Conservation (phyloP, 352 stramenopile species). For the Pythium brassicae region DNA sequence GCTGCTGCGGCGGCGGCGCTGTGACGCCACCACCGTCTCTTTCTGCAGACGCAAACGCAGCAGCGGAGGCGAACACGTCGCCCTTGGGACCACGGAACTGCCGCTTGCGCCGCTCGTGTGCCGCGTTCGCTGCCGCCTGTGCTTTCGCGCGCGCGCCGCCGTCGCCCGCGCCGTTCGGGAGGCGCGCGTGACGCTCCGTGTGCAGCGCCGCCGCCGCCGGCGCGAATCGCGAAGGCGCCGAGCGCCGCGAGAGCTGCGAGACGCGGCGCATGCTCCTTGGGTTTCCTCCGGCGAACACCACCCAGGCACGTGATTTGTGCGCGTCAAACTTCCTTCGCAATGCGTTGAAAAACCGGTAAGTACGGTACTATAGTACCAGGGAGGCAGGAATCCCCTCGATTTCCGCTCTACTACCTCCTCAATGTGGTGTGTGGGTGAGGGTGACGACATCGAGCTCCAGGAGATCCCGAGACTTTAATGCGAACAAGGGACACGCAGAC, state of each 20-base stretch:
- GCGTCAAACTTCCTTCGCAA: not conserved
- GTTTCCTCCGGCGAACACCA: not conserved
- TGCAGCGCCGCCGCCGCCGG: constrained; percentile 7
- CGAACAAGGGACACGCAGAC: too few species aligned
- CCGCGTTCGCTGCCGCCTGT: not conserved
- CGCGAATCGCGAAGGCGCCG: constrained; percentile 6
- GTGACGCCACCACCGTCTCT: constrained; percentile 15
- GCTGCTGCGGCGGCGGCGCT: too few species aligned
- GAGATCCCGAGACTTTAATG: too few species aligned
- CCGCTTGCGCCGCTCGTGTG: constrained; percentile 16
- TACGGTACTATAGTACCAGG: not conserved
- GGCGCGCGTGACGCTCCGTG: constrained; percentile 11
- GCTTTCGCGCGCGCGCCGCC: not conserved
- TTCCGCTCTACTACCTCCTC: too few species aligned
- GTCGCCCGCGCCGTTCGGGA: constrained; percentile 5
- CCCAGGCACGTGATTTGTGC: not conserved
- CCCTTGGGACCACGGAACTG: constrained; percentile 10
- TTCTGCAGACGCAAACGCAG: constrained; percentile 8
- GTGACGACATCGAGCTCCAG: too few species aligned
- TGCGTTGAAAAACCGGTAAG: not conserved
- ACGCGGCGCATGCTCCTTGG: constrained; percentile 4
- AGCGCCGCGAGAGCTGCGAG: constrained; percentile 13
- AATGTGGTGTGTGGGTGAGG: too few species aligned
- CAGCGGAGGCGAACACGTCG: constrained; percentile 6
- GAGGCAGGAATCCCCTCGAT: too few species aligned